Percentiles rank a stretch among this genome's conserved stretches.
Evolutionary conservation across 176 grass and related monocot genomes (phyloP).

Genomic region (Elaeis guineensis): DNA sequence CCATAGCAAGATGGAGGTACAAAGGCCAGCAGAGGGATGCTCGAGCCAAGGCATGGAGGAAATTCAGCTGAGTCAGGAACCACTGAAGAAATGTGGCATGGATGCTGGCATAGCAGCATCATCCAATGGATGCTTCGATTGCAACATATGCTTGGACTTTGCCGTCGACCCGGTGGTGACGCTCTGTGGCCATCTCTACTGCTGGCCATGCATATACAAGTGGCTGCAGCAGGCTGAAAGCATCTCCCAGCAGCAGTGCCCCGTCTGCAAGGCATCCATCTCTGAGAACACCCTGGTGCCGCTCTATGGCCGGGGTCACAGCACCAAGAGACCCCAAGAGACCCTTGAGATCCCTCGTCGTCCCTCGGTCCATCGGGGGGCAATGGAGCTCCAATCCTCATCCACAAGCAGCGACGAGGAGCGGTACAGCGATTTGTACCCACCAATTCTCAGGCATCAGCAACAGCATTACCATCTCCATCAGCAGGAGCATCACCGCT

Average conservation of each 20-base stretch:
- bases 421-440: no score
- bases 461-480: not conserved
- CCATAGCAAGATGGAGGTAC: no score
- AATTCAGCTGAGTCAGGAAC: no score
- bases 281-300: slow-evolving; percentile 49
- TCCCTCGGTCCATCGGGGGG: slow-evolving; percentile 3
- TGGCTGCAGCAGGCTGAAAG: slow-evolving; percentile 47
- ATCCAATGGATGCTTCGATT: slow-evolving; percentile 51
- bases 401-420: no score
- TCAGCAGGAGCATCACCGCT: not conserved
- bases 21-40: no score
- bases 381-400: no score
- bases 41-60: no score
- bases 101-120: no score
- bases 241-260: slow-evolving; percentile 35
- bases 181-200: slow-evolving; percentile 91
- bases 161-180: slow-evolving; percentile 81
- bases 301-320: slow-evolving; percentile 73
- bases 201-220: slow-evolving; percentile 97
- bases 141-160: slow-evolving; percentile 88
- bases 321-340: slow-evolving; percentile 18
- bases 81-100: no score
- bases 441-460: no score
- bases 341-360: slow-evolving; percentile 29
- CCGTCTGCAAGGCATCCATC: slow-evolving; percentile 71